Base-by-base conservation (phyloP, 768 basidiomycete species). In the Neoboletus subvelutipes region DNA sequence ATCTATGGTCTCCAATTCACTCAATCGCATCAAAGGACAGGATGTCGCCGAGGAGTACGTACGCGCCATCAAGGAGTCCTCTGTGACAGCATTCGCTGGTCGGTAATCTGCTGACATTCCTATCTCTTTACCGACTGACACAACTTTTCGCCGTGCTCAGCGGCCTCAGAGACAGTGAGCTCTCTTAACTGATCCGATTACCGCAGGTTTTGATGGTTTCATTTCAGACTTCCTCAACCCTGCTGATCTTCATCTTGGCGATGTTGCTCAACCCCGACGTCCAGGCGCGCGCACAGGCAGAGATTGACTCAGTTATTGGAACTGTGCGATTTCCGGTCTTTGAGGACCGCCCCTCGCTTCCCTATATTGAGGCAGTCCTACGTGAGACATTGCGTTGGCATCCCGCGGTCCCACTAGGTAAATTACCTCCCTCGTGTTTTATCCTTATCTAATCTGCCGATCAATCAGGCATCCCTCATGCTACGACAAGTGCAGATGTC, bases 271-370 rank as follows among this genome's bases (percentile, higher is more conserved):
- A 72, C 36, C 78, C 75, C 4, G 68, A 72, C 3, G 68, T 69
- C n/a, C 77, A 77, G 56, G 52, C 46, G 1, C 74, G 69, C 26
- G 76, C 76, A 0, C 77, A 78, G 37, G 67, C 64, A 42, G 78
- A 77, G 55, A 69, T 79, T 7, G 68, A 72, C 52, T 56, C 57
- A 3, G 64, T 73, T 20, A 45, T 76, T 18, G 74, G 74, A 15
- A 45, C 52, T 2, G 66, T 61, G 24, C 64, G 74, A 24, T 64
- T 75, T 18, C 76, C 73, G 3, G 46, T 43, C 18, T 73, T 72
- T 39, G 69, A 61, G 20, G 69, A 71, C 45, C 65, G 70, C n/a
- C 13, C 58, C 31, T 72, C 61, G 2, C 56, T 61, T 60, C 71
- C 46, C 13, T 77, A 53, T 50, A 34, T 52, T 45, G 68, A 71